Evolutionary conservation across 2,329 filamentous ascomycete species (phyloP), one percentile per base, ranked within the genome.

Genomic region (Parascedosporium putredinis): DNA sequence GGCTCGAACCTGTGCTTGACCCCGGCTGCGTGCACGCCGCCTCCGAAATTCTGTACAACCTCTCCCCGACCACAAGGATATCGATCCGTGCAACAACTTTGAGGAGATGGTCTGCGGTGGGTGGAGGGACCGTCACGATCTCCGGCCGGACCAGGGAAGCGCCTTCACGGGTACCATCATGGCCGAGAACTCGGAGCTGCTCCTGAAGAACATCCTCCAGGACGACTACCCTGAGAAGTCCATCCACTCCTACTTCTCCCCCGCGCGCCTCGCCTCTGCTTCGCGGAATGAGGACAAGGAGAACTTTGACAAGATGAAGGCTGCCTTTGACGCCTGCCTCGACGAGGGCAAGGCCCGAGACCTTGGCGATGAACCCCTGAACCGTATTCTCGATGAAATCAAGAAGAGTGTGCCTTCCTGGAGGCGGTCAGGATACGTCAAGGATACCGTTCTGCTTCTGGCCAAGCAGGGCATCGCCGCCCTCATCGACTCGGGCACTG

Each of bases 81-180:
- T 87, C 34, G 81, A 87, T 59, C 77, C 84, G 1, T 88, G 84
- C 57, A 74, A 70, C n/a, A 65, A 86, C 58, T 88, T 88, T 52
- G 79, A 85, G 52, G 70, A 81, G 59, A 73, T 81, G 50, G 79
- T 80, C 18, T 86, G 83, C 56, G 81, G 79, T 50, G 83, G 83
- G 9, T 87, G 82, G 76, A 69, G 74, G 48, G 70, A 78, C 20
- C 71, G 68, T 8, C 76, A 86, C 64, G 81, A 85, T 57, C 73
- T 86, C 51, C 75, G 82, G 3, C 67, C 78, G 3, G 83, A 86
- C 58, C 76, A 81, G 54, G 73, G 76, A 29, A 72, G 74, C 55
- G 73, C 73, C 29, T 83, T 81, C 52, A 77, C 81, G 2, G 74
- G 74, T 22, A 78, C 73, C 2, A 70, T 79, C 52, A 80, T 86